Conservation (phyloP, 495 filamentous ascomycete genomes). For the Podospora fimiseda region DNA sequence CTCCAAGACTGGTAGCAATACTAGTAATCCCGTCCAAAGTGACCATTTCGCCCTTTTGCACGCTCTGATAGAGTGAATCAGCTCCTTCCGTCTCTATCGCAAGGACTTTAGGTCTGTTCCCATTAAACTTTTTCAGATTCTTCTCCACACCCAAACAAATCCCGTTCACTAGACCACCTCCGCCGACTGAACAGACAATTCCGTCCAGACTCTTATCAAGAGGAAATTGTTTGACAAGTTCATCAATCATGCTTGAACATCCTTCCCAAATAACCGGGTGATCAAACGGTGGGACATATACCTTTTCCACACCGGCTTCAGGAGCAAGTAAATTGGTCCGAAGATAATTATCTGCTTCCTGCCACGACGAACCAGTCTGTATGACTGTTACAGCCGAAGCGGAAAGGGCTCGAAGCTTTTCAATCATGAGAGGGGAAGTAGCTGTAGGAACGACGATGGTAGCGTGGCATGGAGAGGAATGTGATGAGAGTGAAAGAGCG, state of each 20-base stretch:
- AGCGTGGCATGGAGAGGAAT: conserved; percentile 47
- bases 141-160: conserved; percentile 65
- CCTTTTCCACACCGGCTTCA: conserved; percentile 41
- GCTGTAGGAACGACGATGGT: conserved; percentile 75
- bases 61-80: conserved; percentile 56
- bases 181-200: conserved; percentile 79
- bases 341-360: conserved; percentile 70
- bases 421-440: conserved; percentile 65
- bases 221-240: conserved; percentile 37
- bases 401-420: conserved; percentile 67
- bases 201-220: conserved; percentile 47
- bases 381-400: conserved; percentile 46
- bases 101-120: conserved; percentile 50
- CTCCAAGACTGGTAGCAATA: conserved; percentile 74
- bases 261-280: conserved; percentile 81
- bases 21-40: conserved; percentile 71
- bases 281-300: conserved; percentile 94
- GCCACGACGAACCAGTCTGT: conserved; percentile 65
- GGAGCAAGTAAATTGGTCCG: conserved; percentile 50
- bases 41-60: conserved; percentile 55
- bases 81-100: conserved; percentile 81
- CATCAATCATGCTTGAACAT: conserved; percentile 63
- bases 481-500: conserved; percentile 53
- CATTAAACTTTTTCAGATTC: conserved; percentile 27
- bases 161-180: conserved; percentile 80